Percentiles rank a stretch among this genome's conserved stretches.
These are phyloP conservation scores for Apiotrichum gamsii DNA, from an alignment of 1,284 basidiomycete genomes.

Conservation along the genomic window DNA sequence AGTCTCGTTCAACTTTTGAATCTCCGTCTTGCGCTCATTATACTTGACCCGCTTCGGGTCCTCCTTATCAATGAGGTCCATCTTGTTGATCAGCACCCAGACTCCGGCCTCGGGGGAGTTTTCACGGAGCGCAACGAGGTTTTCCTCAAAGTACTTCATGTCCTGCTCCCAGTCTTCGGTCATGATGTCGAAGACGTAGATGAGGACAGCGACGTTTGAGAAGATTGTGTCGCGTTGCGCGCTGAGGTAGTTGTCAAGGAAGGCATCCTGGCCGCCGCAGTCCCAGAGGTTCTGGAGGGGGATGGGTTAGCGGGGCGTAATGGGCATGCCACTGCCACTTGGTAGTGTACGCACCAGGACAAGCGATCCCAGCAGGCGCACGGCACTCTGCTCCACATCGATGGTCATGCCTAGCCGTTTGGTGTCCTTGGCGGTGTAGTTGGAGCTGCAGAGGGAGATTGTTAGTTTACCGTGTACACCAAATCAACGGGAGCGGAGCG, in stretches of 20 bases:
- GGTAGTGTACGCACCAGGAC: conserved; percentile 29
- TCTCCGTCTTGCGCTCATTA: conserved; percentile 61
- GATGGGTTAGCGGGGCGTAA: conserved; percentile 50
- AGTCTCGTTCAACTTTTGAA: conserved; percentile 59
- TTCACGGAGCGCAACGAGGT: conserved; percentile 68
- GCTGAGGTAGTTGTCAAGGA: conserved; percentile 92
- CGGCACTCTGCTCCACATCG: conserved; percentile 95
- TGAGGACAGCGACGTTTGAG: conserved; percentile 89
- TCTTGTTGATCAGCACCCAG: conserved; percentile 93
- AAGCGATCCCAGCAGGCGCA: conserved; percentile 76
- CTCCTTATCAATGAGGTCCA: conserved; percentile 63
- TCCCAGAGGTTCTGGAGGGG: conserved; percentile 76
- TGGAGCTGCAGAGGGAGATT: conserved; percentile 67
- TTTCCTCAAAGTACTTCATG: conserved; percentile 79
- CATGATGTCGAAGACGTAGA: conserved; percentile 96
- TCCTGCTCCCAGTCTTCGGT: conserved; percentile 59
- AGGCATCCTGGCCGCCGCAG: conserved; percentile 94
- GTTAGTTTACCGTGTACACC: too few species aligned
- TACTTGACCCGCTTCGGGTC: conserved; percentile 56
- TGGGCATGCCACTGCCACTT: too few species aligned
- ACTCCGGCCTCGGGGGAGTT: conserved; percentile 63
- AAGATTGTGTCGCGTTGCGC: conserved; percentile 88
- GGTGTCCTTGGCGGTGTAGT: conserved; percentile 84
- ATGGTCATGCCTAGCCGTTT: conserved; percentile 90
- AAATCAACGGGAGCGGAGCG: not conserved